Conservation (phyloP, 2,329 filamentous ascomycete species). For the Pseudogymnoascus sp. region DNA sequence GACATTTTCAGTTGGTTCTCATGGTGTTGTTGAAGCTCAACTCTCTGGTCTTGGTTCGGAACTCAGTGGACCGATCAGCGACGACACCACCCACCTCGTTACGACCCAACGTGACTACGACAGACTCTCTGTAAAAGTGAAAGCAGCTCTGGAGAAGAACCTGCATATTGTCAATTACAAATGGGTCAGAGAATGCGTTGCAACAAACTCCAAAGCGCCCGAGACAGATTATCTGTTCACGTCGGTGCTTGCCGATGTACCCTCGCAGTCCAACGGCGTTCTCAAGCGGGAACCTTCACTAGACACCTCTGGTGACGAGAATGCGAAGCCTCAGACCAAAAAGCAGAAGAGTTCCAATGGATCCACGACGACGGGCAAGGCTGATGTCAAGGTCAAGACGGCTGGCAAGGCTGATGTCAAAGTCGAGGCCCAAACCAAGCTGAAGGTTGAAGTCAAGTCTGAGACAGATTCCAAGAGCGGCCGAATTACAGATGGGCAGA, state of each 20-base stretch:
- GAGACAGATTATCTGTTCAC: conserved; percentile 29
- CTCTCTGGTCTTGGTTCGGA: conserved; percentile 44
- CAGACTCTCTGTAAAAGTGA: conserved; percentile 41
- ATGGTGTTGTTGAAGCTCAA: conserved; percentile 33
- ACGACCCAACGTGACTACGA: conserved; percentile 47
- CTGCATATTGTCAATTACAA: conserved; percentile 50
- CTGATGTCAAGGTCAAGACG: conserved; percentile 22
- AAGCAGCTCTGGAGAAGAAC: conserved; percentile 34
- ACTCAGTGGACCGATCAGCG: conserved; percentile 40
- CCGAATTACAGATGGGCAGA: conserved; percentile 36
- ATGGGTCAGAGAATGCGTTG: conserved; percentile 55
- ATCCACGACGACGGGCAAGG: conserved; percentile 25
- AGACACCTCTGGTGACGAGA: conserved; percentile 22
- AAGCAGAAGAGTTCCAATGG: conserved; percentile 26
- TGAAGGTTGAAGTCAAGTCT: conserved; percentile 9
- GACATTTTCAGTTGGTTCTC: conserved; percentile 45
- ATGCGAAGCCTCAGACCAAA: conserved; percentile 25
- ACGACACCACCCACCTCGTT: conserved; percentile 49
- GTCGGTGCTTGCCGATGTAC: conserved; percentile 11
- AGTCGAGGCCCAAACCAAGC: conserved; percentile 10
- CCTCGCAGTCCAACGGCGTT: conserved; percentile 15
- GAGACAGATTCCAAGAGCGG: conserved; percentile 14
- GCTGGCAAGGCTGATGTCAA: conserved; percentile 21
- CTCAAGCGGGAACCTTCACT: conserved; percentile 16
- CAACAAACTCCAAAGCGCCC: conserved; percentile 33